Conservation (phyloP, 2,329 filamentous ascomycete genomes). For the Orbilia brochopaga region DNA sequence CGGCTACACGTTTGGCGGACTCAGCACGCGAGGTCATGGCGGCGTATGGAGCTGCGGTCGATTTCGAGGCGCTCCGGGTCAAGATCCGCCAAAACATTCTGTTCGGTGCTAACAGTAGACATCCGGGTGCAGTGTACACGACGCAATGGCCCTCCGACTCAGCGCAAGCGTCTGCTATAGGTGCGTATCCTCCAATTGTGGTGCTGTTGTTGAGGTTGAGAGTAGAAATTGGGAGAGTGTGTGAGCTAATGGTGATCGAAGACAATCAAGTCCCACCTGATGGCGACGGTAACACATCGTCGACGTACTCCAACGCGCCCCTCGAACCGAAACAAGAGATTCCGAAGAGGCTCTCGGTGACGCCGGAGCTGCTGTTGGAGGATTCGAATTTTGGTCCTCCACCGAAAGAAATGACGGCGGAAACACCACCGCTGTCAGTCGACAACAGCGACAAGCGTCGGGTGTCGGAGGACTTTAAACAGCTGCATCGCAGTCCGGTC, state of each 20-base stretch:
- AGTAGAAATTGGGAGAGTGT: neutral
- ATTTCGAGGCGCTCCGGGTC: conserved; percentile 45
- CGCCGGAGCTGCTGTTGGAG: conserved; percentile 40
- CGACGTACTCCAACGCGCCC: conserved; percentile 38
- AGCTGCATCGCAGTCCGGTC: conserved; percentile 67
- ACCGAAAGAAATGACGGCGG: conserved; percentile 24
- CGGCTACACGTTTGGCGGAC: conserved; percentile 8
- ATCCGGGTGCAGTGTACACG: conserved; percentile 45
- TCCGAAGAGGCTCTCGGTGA: conserved; percentile 44
- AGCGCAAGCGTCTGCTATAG: conserved; percentile 13
- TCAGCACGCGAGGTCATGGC: conserved; percentile 20
- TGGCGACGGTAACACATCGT: conserved; percentile 28
- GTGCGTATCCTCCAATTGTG: conserved; percentile 7
- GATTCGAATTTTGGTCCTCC: conserved; percentile 35
- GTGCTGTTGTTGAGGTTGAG: neutral
- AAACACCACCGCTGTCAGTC: conserved; percentile 37
- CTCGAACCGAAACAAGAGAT: conserved; percentile 48
- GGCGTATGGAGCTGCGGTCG: conserved; percentile 41
- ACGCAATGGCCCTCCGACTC: conserved; percentile 39
- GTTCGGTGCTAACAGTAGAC: conserved; percentile 42
- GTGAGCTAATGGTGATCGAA: conserved; percentile 23
- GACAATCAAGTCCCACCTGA: conserved; percentile 37
- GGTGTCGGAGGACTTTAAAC: conserved; percentile 47
- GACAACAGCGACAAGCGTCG: conserved; percentile 47
- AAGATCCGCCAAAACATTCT: conserved; percentile 48